Base-by-base conservation (phyloP, 257 asterid genomes). In the Nicotiana noctiflora region DNA sequence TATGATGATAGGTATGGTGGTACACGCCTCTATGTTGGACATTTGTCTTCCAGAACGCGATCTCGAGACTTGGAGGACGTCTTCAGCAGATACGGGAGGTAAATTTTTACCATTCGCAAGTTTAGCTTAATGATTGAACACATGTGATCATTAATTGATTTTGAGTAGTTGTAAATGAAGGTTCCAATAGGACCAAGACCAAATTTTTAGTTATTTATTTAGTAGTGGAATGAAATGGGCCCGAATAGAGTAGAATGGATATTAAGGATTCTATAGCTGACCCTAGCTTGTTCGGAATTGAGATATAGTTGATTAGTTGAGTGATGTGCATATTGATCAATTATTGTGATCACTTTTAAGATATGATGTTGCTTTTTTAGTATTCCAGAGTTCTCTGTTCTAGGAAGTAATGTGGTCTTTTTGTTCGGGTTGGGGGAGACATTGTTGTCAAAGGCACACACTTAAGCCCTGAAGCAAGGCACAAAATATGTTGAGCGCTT, bases 71-170 rank as follows among this genome's bases (percentile, higher is more conserved):
- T 90, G 84, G 93, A 90, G 61, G 93, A 90, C 25, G 76, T 90
- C 65, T 90, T 90, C 76, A 82, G 89, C 88, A 74, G 87, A 86
- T 90, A 90, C 37, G 93, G 93, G 62, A 90, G 93, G 93, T 90
- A 87, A 78, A 61, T 4, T 5, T 44, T 66, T 77, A 49, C 29
- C 14, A 3, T n/a, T 29, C 37, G 10, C 14, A 15, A 32, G 56
- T 74, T 70, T 72, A 8, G 17, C 17, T 18, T 19, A 21, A 29
- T 46, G 37, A 25, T 46, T 13, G 77, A 17, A 44, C 55, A 6
- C 31, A 11, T 37, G 49, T 37, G 59, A 40, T 44, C 14, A 8
- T 53, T 15, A 53, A 21, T 44, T 18, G 21, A 70, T 21, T 70
- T 68, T 72, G 37, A 46, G 60, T 72, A 21, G 13, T 46, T 72